Conservation (phyloP, 164 flowering plant genomes). For the Vitis cinerea region DNA sequence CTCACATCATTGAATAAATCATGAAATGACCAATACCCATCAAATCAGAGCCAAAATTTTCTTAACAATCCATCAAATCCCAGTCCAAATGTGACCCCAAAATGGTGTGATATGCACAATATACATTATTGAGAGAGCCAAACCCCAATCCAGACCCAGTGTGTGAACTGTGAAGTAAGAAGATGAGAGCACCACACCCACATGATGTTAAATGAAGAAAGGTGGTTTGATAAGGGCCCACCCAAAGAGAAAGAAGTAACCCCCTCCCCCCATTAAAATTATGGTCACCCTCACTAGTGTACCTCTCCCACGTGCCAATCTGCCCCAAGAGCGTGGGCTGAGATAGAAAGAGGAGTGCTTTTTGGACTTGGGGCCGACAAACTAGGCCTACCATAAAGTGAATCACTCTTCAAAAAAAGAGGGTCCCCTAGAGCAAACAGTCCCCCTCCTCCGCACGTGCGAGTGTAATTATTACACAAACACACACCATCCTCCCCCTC, state of each 20-base stretch:
- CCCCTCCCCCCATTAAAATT: slow-evolving; percentile 20
- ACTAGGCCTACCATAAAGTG: slow-evolving; percentile 44
- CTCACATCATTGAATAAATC: too few relatives aligned
- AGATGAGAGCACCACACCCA: not conserved
- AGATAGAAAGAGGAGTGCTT: slow-evolving; percentile 23
- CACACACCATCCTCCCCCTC: slow-evolving; percentile 20
- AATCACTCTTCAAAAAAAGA: not conserved
- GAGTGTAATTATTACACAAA: slow-evolving; percentile 39
- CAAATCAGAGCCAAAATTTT: too few relatives aligned
- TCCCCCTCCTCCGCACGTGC: slow-evolving; percentile 36
- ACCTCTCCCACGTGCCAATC: slow-evolving; percentile 39
- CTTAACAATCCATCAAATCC: too few relatives aligned
- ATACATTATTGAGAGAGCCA: too few relatives aligned
- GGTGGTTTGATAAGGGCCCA: not conserved
- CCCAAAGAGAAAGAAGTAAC: slow-evolving; percentile 18
- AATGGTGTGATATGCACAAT: too few relatives aligned
- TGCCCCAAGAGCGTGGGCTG: slow-evolving; percentile 23
- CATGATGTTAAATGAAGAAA: slow-evolving; percentile 6
- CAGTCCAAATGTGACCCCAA: too few relatives aligned
- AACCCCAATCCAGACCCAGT: too few relatives aligned
- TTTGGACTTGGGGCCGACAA: slow-evolving; percentile 36
- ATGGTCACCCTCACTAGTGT: slow-evolving; percentile 25
- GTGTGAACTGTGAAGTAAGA: too few relatives aligned
- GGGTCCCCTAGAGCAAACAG: slow-evolving; percentile 1
- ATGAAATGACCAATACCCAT: too few relatives aligned